phyloP scores from a whole-genome alignment of 2,329 filamentous ascomycete genomes.

The Hymenotorrendiella dingleyae region DNA sequence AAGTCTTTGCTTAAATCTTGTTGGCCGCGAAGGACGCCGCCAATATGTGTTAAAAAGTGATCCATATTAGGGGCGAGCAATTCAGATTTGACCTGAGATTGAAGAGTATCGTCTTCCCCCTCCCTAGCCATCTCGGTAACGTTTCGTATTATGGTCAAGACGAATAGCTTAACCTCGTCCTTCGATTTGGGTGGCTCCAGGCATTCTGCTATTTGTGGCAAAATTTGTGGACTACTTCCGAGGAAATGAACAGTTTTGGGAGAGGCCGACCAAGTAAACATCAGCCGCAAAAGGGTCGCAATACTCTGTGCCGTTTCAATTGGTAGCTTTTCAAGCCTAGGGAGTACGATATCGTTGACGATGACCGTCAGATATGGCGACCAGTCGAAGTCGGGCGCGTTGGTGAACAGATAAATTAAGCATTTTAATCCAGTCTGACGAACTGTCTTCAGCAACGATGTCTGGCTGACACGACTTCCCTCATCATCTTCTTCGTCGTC shows the following conservation, averaged over 20 bases:
- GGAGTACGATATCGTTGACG: slow-evolving; percentile 68
- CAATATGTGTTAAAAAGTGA: slow-evolving; percentile 61
- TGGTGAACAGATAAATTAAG: slow-evolving; percentile 70
- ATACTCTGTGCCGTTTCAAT: slow-evolving; percentile 84
- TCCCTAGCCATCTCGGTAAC: slow-evolving; percentile 56
- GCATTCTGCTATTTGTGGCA: slow-evolving; percentile 67
- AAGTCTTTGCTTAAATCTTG: slow-evolving; percentile 61
- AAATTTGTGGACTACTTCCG: slow-evolving; percentile 48
- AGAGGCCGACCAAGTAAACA: slow-evolving; percentile 73
- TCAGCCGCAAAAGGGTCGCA: slow-evolving; percentile 73
- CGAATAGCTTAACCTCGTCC: slow-evolving; percentile 79
- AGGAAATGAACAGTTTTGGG: slow-evolving; percentile 64
- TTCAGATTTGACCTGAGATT: slow-evolving; percentile 45
- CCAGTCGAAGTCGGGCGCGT: slow-evolving; percentile 67
- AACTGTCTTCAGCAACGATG: slow-evolving; percentile 59
- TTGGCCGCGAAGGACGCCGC: slow-evolving; percentile 55
- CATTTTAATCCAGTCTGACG: slow-evolving; percentile 76
- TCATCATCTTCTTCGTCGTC: slow-evolving; percentile 30
- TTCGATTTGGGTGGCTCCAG: slow-evolving; percentile 69
- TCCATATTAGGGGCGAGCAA: slow-evolving; percentile 53
- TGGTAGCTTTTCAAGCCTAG: slow-evolving; percentile 71
- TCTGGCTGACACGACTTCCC: slow-evolving; percentile 30
- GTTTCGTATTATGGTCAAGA: slow-evolving; percentile 68
- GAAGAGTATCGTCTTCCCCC: slow-evolving; percentile 42
- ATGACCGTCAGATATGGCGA: slow-evolving; percentile 63